Base-by-base conservation (phyloP, 371 early-diverging fungal genomes). In the Mortierella sp. region DNA sequence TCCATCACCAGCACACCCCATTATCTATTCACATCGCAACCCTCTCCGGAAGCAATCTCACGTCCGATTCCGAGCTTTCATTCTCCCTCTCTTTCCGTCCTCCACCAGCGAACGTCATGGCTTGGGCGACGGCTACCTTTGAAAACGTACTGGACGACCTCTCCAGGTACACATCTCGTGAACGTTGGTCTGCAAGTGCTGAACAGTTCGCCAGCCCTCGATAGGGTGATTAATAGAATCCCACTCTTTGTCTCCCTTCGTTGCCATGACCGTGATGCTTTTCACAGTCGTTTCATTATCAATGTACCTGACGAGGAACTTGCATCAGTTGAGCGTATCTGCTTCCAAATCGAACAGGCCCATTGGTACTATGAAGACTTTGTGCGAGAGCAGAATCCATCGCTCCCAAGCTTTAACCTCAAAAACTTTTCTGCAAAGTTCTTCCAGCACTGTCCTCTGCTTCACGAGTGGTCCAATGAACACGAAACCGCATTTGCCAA, bases 311-410 rank as follows among this genome's bases (percentile, higher is more conserved):
- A 93, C 45, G 94, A 91, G 70, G 99, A 99, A 78, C 83, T 95
- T 9, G 76, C 90, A 9, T 90, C 94, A 25, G 88, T 94, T 13
- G 97, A 96, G 72, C 87, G 99, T 43, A 94, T 99, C 49, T 96
- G 96, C 68, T 99, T 99, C 79, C 98, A 98, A 83, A 94, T 99
- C 50, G 99, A 99, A 78, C 97, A 98, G 81, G 99, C 99, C 7
- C 98, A 99, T 79, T 99, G 99, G 99, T 99, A 95, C 81, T 98
- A 98, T 80, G 96, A 97, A 71, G 99, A 99, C 82, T 97, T 98
- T 83, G 89, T 96, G 43, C 86, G 96, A 64, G 94, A 93, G 63
- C 82, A 90, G 57, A 89, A 91, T 63, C 90, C 94, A 12, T 83
- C 81, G 46, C 79, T 95, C 48, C 95, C 94, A 16, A 88, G 90